Evolutionary conservation across 176 grass and related monocot species (phyloP), one percentile per base, ranked within the genome.

Genomic region (Raddia guianensis): DNA sequence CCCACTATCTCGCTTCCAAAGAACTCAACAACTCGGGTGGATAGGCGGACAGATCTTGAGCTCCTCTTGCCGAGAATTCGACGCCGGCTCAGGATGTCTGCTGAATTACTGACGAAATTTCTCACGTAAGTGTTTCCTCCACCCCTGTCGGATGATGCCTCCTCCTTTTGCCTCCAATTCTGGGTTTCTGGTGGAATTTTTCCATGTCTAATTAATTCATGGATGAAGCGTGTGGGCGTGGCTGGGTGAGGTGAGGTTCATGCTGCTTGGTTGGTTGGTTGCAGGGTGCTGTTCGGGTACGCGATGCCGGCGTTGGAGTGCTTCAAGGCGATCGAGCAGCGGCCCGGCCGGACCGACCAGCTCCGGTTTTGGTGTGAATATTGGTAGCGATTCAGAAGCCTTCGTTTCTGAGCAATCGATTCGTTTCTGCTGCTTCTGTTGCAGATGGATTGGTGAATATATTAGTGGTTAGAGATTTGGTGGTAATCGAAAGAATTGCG

Each of bases 281-380:
- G 82, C 82, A 99, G 97, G 32, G 15, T 87, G 35, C 77, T 99
- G 75, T 93, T 99, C 62, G 97, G 91, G 2, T 99, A 96, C 2
- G 93, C 87, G 0, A 87, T 91, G 63, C 97, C 97, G 20, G 91
- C 97, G 75, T 67, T 99, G 61, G 97, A 99, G 69, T 95, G 92
- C 93, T 99, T 99, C 87, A 90, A 89, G 87, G 86, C 86, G 15
- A 67, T 99, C 52, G 97, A 99, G 80, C 72, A 91, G 85, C 78
- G 83, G n/a, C 87, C 84, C 6, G 89, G 82, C 10, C 62, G 88
- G 50, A 73, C 84, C 5, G 84, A 85, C 40, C 89, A 93, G 87
- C 97, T 99, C 59, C 87, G 91, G 73, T 99, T 99, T 61, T 99
- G 97, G 97, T 99, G 97, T 75, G 68, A 99, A 40, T 99, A 99